Evolutionary conservation across 2,329 filamentous ascomycete genomes (phyloP).

Genomic region (Claviceps purpurea): DNA sequence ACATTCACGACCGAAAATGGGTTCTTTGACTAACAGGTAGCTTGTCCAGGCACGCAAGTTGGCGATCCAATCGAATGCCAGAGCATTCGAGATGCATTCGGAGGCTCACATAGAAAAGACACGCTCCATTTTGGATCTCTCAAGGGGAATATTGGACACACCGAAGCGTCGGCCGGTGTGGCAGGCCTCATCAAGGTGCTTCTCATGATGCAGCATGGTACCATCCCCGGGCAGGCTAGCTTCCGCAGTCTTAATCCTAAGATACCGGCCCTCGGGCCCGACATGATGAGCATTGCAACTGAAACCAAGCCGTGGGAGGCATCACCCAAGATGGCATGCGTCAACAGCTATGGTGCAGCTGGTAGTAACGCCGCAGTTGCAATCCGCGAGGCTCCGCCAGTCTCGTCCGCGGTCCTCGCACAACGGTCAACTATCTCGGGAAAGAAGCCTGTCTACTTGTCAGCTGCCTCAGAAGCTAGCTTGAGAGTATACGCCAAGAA

Average conservation of each 20-base stretch:
- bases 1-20: neutral
- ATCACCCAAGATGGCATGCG: slow-evolving; percentile 13
- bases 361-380: slow-evolving; percentile 19
- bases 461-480: neutral
- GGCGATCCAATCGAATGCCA: slow-evolving; percentile 73
- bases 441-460: neutral
- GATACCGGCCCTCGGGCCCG: slow-evolving; percentile 17
- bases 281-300: slow-evolving; percentile 22
- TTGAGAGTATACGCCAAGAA: neutral
- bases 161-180: slow-evolving; percentile 27
- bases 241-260: slow-evolving; percentile 17
- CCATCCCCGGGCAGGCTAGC: slow-evolving; percentile 19
- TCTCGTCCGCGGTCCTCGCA: neutral
- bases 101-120: slow-evolving; percentile 3
- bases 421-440: neutral
- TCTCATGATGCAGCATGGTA: slow-evolving; percentile 16
- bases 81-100: slow-evolving; percentile 39
- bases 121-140: slow-evolving; percentile 21
- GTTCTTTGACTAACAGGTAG: neutral
- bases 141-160: slow-evolving; percentile 51
- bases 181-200: slow-evolving; percentile 19
- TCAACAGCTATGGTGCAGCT: slow-evolving; percentile 25
- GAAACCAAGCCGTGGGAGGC: slow-evolving; percentile 5
- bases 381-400: slow-evolving; percentile 8
- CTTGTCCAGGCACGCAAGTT: slow-evolving; percentile 46